phyloP scores from a whole-genome alignment of 805 yeast species.

The Yamadazyma takamatsuzukensis region DNA sequence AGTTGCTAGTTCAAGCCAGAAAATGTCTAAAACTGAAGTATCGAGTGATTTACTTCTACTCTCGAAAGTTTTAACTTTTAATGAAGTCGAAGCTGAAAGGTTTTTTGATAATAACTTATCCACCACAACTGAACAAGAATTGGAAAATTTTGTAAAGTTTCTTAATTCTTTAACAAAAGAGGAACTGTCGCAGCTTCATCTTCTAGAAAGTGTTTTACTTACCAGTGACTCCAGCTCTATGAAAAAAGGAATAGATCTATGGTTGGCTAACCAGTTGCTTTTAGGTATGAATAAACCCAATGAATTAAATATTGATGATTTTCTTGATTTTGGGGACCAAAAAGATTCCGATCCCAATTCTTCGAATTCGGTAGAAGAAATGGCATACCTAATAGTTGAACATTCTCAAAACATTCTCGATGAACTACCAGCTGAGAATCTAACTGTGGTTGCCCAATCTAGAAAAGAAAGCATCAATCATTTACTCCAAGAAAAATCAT shows the following conservation, averaged over 20 bases:
- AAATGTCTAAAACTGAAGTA: slow-evolving; percentile 7
- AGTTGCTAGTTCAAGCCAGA: slow-evolving; percentile 11
- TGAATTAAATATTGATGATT: slow-evolving; percentile 17
- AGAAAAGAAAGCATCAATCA: slow-evolving; percentile 3
- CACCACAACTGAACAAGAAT: slow-evolving; percentile 16
- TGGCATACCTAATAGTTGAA: slow-evolving; percentile 25
- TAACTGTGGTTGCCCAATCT: slow-evolving; percentile 5
- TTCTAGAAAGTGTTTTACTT: too few species aligned
- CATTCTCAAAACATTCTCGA: slow-evolving; percentile 43
- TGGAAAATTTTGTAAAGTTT: slow-evolving; percentile 10
- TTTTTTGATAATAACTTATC: slow-evolving; percentile 17
- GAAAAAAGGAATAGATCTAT: slow-evolving; percentile 19
- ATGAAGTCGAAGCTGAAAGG: too few species aligned
- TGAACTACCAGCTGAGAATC: slow-evolving; percentile 15
- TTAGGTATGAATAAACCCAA: slow-evolving; percentile 5
- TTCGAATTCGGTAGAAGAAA: slow-evolving; percentile 15
- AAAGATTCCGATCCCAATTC: slow-evolving; percentile 7
- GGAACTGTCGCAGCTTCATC: too few species aligned
- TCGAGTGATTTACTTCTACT: slow-evolving; percentile 1
- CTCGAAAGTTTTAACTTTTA: too few species aligned
- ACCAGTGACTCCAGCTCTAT: too few species aligned
- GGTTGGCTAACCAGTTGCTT: slow-evolving; percentile 28
- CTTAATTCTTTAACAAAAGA: slow-evolving; percentile 1
- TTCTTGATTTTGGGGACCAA: slow-evolving; percentile 13
- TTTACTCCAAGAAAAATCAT: slow-evolving; percentile 21